A percentile compares a stretch with the other conserved stretches of the same genome.
phyloP scores from a whole-genome alignment of 306 rosid genomes.

The Oxytropis ochrocephala region DNA sequence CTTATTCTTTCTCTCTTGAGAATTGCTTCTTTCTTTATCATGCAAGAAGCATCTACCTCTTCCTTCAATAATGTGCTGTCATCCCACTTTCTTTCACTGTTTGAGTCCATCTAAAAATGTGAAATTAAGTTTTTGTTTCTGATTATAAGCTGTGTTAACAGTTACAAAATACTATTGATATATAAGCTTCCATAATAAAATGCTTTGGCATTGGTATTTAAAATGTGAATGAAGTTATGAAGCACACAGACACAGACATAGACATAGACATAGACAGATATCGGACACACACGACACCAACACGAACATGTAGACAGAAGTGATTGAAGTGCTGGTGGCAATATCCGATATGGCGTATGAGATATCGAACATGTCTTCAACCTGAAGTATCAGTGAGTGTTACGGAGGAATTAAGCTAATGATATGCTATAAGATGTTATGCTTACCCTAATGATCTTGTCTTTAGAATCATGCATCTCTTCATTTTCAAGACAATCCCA shows the following conservation, averaged over 20 bases:
- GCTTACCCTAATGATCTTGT: constrained; percentile 56
- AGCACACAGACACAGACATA: too few relatives aligned
- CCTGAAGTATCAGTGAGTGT: too few relatives aligned
- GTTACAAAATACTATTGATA: neutral
- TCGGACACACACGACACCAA: too few relatives aligned
- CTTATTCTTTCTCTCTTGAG: constrained; percentile 60
- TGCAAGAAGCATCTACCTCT: constrained; percentile 48
- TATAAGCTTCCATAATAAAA: neutral
- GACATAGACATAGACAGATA: too few relatives aligned
- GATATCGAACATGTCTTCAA: too few relatives aligned
- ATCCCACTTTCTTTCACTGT: constrained; percentile 66
- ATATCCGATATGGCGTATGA: too few relatives aligned
- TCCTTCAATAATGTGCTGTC: constrained; percentile 61
- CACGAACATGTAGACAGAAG: too few relatives aligned
- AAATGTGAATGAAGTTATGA: too few relatives aligned
- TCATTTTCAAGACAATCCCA: constrained; percentile 28
- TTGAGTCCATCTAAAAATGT: constrained; percentile 62
- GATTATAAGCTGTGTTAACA: neutral
- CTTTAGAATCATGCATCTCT: constrained; percentile 43
- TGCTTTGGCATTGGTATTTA: too few relatives aligned
- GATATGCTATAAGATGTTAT: neutral
- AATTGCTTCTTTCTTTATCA: constrained; percentile 62
- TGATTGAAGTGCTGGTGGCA: too few relatives aligned
- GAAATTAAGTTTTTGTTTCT: neutral
- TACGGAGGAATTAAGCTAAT: too few relatives aligned